Evolutionary conservation across 2,329 filamentous ascomycete species (phyloP), one percentile per base, ranked within the genome.

Genomic region (Lecanicillium sp.): DNA sequence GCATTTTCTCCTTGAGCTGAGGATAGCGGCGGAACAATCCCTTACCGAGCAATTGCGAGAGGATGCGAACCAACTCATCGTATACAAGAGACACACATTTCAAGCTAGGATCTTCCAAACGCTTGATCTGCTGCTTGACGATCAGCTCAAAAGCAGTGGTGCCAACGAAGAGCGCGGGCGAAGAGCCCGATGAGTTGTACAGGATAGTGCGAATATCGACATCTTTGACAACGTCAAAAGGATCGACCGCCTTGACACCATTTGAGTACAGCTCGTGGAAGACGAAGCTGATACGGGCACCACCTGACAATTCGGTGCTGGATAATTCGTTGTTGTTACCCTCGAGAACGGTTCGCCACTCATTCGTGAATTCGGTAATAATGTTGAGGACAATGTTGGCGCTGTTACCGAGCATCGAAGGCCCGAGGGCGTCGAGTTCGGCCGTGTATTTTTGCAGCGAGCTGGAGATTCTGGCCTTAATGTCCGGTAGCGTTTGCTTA

Each of bases 211-310:
- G 83, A 52, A 98, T 98, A 56, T 98, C 92, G 44, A 90, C 81
- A 60, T 98, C 92, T 69, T 96, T 98, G 62, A 96, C 88, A 48
- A 89, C 76, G 53, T 98, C 92, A 59, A 98, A 98, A 27, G 92
- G 92, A 62, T 98, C 94, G 31, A 98, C 83, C 2, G 92, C 89
- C 73, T 96, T 96, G 59, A 98, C 77, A 66, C 92, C 92, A 59
- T 96, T 96, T 41, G 88, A 83, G 66, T 98, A 98, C 13, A 98
- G 74, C 63, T 98, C 92, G 65, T 98, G 92, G 75, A 96, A 98
- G 33, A 98, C 92, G 57, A 98, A 98, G 59, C 88, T 95, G 60
- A 98, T 98, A 77, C 92, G 84, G 38, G 92, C 92, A 68, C 92
- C 92, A 46, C 92, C 92, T 5, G 92, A 96, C 45, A 98, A 73